These are phyloP conservation scores for Proliferodiscus dingleyae DNA, from an alignment of 2,329 filamentous ascomycete species.

Conservation along the genomic window DNA sequence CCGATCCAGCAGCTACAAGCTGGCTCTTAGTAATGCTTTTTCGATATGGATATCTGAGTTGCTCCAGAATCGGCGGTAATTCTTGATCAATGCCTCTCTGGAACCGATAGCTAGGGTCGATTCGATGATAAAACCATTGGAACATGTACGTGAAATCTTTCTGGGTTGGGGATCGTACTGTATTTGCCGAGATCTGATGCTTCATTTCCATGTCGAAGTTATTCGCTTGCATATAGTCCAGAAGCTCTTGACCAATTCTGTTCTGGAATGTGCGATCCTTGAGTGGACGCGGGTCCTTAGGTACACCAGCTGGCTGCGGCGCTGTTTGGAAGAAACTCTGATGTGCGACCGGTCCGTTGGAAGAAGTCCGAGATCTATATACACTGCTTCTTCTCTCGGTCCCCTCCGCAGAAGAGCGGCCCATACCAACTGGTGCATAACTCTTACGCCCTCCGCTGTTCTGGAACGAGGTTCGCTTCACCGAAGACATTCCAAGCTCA, in stretches of 20 bases:
- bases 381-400: conserved; percentile 75
- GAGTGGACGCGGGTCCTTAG: conserved; percentile 79
- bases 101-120: conserved; percentile 90
- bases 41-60: conserved; percentile 90
- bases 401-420: conserved; percentile 36
- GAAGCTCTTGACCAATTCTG: conserved; percentile 79
- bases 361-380: conserved; percentile 65
- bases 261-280: conserved; percentile 76
- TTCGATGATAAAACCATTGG: conserved; percentile 93
- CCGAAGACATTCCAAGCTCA: conserved; percentile 76
- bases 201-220: conserved; percentile 99
- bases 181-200: conserved; percentile 83
- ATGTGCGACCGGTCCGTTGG: conserved; percentile 61
- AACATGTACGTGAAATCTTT: conserved; percentile 99
- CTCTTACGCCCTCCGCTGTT: conserved; percentile 60
- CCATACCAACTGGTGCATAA: conserved; percentile 39
- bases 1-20: conserved; percentile 87
- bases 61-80: conserved; percentile 86
- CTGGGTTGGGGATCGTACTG: conserved; percentile 88
- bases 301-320: conserved; percentile 74
- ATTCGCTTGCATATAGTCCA: conserved; percentile 87
- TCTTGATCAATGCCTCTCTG: conserved; percentile 94
- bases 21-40: conserved; percentile 95
- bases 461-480: conserved; percentile 76
- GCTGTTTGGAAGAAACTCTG: conserved; percentile 95